Evolutionary conservation across 1,139 yeast species (phyloP).

Genomic region (Protomyces inundatus): DNA sequence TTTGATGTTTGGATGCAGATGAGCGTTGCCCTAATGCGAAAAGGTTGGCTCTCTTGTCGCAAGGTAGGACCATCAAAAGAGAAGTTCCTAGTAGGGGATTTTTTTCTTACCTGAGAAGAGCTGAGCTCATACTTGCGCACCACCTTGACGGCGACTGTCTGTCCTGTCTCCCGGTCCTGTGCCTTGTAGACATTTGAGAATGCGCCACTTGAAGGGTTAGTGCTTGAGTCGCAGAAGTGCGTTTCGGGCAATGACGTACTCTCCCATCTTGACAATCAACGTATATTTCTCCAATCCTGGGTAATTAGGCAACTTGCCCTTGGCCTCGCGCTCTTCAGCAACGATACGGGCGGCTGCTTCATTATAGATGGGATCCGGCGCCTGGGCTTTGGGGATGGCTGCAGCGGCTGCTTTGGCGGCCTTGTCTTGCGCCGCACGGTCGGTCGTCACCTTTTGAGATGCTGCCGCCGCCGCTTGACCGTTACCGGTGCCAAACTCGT

Average conservation of each 20-base stretch:
- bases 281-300: slow-evolving; percentile 47
- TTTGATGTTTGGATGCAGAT: slow-evolving; percentile 32
- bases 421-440: slow-evolving; percentile 5
- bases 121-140: slow-evolving; percentile 65
- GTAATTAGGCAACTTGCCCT: slow-evolving; percentile 44
- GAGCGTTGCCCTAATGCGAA: slow-evolving; percentile 22
- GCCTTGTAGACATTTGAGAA: slow-evolving; percentile 84
- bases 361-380: slow-evolving; percentile 33
- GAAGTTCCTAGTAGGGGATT: not conserved
- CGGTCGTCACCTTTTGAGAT: not conserved
- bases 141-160: slow-evolving; percentile 73
- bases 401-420: slow-evolving; percentile 5
- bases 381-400: slow-evolving; percentile 5
- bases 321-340: slow-evolving; percentile 52
- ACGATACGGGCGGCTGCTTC: slow-evolving; percentile 55
- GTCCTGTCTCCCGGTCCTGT: slow-evolving; percentile 45
- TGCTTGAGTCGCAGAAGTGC: not conserved
- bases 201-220: slow-evolving; percentile 59
- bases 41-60: slow-evolving; percentile 21
- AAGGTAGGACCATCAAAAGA: not conserved
- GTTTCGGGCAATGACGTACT: slow-evolving; percentile 32
- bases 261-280: slow-evolving; percentile 47
- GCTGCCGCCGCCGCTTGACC: slow-evolving; percentile 1
- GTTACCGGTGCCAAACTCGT: slow-evolving; percentile 12
- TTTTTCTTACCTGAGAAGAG: slow-evolving; percentile 42